Conservation (phyloP, 257 asterid species). For the Solanum sparsipilum region DNA sequence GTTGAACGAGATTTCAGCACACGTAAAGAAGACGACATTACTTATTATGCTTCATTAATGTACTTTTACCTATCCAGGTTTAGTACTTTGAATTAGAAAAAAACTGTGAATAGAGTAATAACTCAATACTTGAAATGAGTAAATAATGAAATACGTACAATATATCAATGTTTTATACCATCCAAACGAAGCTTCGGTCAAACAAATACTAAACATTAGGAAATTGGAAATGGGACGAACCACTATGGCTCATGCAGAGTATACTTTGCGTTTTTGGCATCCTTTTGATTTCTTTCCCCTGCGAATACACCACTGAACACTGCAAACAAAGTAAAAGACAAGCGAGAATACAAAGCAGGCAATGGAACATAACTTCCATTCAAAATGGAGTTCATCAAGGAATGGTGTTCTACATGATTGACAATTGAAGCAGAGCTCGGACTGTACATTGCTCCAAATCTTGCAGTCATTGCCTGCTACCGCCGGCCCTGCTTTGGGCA, state of each 20-base stretch:
- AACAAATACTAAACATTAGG: neutral
- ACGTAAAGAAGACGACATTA: neutral
- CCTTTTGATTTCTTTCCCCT: neutral
- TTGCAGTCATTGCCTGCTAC: constrained; percentile 29
- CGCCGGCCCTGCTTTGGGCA: constrained; percentile 20
- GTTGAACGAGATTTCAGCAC: neutral
- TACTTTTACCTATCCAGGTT: neutral
- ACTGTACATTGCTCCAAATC: constrained; percentile 33
- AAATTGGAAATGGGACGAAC: neutral
- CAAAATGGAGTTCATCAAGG: constrained; percentile 12
- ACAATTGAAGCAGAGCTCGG: constrained; percentile 36
- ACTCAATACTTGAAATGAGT: neutral
- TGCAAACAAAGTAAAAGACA: constrained; percentile 5
- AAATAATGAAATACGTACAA: neutral
- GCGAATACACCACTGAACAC: neutral
- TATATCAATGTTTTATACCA: neutral
- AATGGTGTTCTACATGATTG: constrained; percentile 29
- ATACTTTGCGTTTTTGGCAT: neutral
- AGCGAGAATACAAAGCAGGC: constrained; percentile 6
- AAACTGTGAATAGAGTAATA: neutral
- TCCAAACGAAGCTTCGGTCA: neutral
- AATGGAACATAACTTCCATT: constrained; percentile 28
- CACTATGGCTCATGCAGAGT: neutral
- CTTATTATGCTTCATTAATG: neutral
- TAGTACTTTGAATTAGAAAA: neutral